Conservation (phyloP, 441 rosid species). For the Bruguiera hainesii region DNA sequence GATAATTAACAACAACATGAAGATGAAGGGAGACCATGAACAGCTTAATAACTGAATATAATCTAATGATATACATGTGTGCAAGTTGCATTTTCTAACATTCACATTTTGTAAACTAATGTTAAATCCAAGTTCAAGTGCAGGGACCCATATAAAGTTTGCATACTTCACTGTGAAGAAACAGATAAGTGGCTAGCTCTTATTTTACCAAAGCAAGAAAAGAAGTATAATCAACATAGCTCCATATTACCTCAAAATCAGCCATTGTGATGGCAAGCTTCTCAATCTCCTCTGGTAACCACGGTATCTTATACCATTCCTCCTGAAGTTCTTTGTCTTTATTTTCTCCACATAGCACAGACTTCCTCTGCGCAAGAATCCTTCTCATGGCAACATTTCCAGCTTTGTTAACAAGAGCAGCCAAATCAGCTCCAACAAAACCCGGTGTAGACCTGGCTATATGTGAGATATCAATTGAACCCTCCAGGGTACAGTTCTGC, state of each 20-base stretch:
- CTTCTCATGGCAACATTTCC: conserved; percentile 77
- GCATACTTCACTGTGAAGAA: background rate
- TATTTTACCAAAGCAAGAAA: background rate
- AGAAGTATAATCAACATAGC: background rate
- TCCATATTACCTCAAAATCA: conserved; percentile 68
- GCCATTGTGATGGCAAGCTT: conserved; percentile 65
- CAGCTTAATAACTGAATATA: too few species aligned
- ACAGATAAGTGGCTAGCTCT: background rate
- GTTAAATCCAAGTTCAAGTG: too few species aligned
- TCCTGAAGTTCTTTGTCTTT: conserved; percentile 30
- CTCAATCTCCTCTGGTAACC: conserved; percentile 79
- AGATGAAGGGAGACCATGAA: too few species aligned
- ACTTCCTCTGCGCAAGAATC: conserved; percentile 49
- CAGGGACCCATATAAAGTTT: background rate
- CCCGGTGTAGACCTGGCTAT: conserved; percentile 92
- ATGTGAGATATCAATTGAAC: conserved; percentile 64
- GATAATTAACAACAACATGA: too few species aligned
- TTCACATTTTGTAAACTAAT: too few species aligned
- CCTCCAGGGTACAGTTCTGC: conserved; percentile 60
- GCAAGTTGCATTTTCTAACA: too few species aligned
- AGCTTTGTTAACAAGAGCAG: conserved; percentile 72
- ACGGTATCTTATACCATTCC: conserved; percentile 74
- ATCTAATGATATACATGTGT: too few species aligned
- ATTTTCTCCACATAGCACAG: conserved; percentile 34
- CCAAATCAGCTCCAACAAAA: conserved; percentile 93